phyloP scores from a whole-genome alignment of 768 basidiomycete species.

The Hortiboletus flavorubellus region DNA sequence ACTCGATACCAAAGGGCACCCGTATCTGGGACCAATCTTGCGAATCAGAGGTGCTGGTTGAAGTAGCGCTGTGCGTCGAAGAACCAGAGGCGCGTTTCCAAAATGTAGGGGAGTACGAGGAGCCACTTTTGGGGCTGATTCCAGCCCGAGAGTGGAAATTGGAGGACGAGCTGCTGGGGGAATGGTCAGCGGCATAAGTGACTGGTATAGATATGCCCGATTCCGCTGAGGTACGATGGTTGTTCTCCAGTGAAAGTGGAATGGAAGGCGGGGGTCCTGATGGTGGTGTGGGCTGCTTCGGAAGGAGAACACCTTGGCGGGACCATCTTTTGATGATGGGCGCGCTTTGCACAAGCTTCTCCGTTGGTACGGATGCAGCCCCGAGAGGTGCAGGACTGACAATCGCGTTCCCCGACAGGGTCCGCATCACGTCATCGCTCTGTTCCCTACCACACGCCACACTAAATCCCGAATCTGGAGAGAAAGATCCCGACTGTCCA shows the following conservation, averaged over 20 bases:
- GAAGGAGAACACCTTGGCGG: constrained; percentile 44
- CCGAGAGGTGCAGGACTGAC: neutral
- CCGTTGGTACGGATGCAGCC: constrained; percentile 23
- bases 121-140: constrained; percentile 41
- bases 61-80: constrained; percentile 44
- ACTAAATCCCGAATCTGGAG: neutral
- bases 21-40: constrained; percentile 19
- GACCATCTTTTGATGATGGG: constrained; percentile 51
- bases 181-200: constrained; percentile 32
- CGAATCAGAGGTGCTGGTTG: constrained; percentile 43
- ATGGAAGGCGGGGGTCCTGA: constrained; percentile 55
- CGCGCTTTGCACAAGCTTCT: constrained; percentile 17
- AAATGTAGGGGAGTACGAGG: constrained; percentile 47
- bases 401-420: neutral
- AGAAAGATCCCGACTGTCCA: constrained; percentile 1
- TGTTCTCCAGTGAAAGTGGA: constrained; percentile 28
- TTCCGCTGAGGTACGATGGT: constrained; percentile 23
- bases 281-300: constrained; percentile 55
- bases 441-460: neutral
- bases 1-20: constrained; percentile 1
- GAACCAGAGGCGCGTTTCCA: constrained; percentile 53
- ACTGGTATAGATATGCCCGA: constrained; percentile 28
- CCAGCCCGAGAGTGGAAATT: constrained; percentile 26
- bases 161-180: constrained; percentile 39
- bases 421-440: neutral